Evolutionary conservation across 2,329 filamentous ascomycete species (phyloP).

Genomic region (Cryphonectria carpinicola): DNA sequence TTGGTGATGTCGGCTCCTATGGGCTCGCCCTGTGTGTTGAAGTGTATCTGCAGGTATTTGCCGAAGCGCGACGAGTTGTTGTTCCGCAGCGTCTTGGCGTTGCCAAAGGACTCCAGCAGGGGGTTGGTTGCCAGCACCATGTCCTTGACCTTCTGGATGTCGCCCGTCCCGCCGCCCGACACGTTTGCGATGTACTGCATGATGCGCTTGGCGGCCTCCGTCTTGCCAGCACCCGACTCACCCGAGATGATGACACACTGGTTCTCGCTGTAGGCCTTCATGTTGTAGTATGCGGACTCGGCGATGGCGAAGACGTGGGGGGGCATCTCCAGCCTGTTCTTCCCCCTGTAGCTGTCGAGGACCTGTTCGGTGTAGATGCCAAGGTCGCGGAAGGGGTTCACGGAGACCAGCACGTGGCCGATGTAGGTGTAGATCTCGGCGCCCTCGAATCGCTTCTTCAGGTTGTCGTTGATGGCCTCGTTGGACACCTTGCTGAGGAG

Average conservation of each 20-base stretch:
- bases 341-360: constrained; percentile 90
- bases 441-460: constrained; percentile 98
- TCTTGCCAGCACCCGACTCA: constrained; percentile 97
- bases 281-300: constrained; percentile 97
- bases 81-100: constrained; percentile 95
- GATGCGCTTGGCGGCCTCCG: constrained; percentile 95
- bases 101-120: constrained; percentile 94
- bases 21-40: constrained; percentile 88
- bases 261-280: constrained; percentile 99
- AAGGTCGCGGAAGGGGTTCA: constrained; percentile 96
- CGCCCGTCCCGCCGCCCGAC: constrained; percentile 80
- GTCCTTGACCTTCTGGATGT: constrained; percentile 96
- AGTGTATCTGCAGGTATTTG: constrained; percentile 97
- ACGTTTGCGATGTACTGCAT: constrained; percentile 99
- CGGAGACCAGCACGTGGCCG: constrained; percentile 97
- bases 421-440: constrained; percentile 99
- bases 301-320: constrained; percentile 98
- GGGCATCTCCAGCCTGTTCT: constrained; percentile 93
- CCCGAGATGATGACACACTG: constrained; percentile 99
- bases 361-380: constrained; percentile 97
- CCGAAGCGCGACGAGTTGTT: constrained; percentile 99
- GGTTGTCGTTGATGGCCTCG: constrained; percentile 98
- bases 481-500: constrained; percentile 98
- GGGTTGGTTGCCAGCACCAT: constrained; percentile 99
- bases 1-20: constrained; percentile 98